These are phyloP conservation scores for Fagus sylvatica DNA, from an alignment of 306 rosid species.

Conservation along the genomic window DNA sequence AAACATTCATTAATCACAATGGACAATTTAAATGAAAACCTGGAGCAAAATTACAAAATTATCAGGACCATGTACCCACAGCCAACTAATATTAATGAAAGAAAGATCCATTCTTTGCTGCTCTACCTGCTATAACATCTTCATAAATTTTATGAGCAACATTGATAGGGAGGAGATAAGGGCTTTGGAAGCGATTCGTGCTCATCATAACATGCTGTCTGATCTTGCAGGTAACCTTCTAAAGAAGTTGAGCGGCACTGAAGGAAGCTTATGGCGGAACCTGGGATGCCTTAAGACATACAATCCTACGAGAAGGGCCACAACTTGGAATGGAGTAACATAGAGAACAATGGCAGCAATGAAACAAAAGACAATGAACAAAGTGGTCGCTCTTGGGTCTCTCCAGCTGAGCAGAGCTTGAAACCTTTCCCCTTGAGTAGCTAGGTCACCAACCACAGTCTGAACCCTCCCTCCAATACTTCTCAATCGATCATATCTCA, in stretches of 20 bases:
- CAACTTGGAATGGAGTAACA: slow-evolving; percentile 84
- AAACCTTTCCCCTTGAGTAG: slow-evolving; percentile 91
- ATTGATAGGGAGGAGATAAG: not conserved
- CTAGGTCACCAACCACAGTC: slow-evolving; percentile 78
- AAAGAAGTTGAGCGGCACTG: slow-evolving; percentile 77
- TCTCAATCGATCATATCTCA: slow-evolving; percentile 83
- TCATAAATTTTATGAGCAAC: not conserved
- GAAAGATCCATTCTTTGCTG: not conserved
- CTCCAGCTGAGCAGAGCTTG: slow-evolving; percentile 85
- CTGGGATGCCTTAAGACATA: slow-evolving; percentile 76
- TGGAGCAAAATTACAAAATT: slow-evolving; percentile 5
- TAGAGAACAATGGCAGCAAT: slow-evolving; percentile 70
- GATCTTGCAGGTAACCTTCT: slow-evolving; percentile 89
- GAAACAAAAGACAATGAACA: slow-evolving; percentile 65
- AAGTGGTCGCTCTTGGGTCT: slow-evolving; percentile 83
- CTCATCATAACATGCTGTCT: slow-evolving; percentile 65
- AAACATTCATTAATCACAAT: slow-evolving; percentile 28
- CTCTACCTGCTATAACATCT: not conserved
- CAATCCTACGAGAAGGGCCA: slow-evolving; percentile 58
- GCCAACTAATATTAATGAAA: not conserved
- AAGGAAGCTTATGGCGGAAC: slow-evolving; percentile 74
- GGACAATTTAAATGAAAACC: slow-evolving; percentile 6
- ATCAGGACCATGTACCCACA: not conserved
- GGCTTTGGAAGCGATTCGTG: not conserved
- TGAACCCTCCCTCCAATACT: slow-evolving; percentile 91